A percentile compares a stretch with the other conserved stretches of the same genome.
phyloP scores from a whole-genome alignment of 2,329 filamentous ascomycete species.

The Lasiodiplodia citricola region DNA sequence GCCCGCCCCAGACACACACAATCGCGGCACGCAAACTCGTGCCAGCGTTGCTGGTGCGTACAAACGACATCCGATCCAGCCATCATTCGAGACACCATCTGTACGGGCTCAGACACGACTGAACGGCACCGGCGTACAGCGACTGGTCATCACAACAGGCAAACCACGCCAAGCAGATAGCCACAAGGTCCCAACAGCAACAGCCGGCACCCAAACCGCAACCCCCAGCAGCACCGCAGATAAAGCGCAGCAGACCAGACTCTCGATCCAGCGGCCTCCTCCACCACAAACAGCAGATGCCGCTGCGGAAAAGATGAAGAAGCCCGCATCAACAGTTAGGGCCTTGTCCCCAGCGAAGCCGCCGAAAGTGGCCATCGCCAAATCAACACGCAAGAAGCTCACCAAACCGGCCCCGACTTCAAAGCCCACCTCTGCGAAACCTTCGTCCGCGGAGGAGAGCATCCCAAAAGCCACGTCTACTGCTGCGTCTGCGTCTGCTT shows the following conservation, averaged over 20 bases:
- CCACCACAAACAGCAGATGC: not conserved
- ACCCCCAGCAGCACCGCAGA: not conserved
- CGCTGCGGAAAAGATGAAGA: not conserved
- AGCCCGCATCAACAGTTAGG: not conserved
- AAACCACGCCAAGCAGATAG: not conserved
- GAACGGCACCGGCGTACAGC: conserved; percentile 18
- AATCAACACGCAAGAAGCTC: not conserved
- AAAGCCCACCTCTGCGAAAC: not conserved
- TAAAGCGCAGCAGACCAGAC: not conserved
- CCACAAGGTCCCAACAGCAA: not conserved
- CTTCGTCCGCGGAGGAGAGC: not conserved
- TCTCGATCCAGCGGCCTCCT: not conserved
- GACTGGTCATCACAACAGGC: conserved; percentile 13
- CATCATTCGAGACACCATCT: not conserved
- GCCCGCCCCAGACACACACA: not conserved
- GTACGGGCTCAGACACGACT: conserved; percentile 8
- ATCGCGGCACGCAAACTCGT: conserved; percentile 14
- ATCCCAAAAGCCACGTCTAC: not conserved
- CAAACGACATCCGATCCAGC: conserved; percentile 10
- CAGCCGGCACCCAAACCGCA: not conserved
- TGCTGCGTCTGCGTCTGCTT: not conserved
- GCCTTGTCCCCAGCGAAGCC: not conserved
- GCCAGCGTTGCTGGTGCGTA: not conserved
- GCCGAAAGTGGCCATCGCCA: not conserved
- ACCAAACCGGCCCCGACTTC: not conserved